Evolutionary conservation across 441 rosid genomes (phyloP).

Genomic region (Gossypium lobatum): DNA sequence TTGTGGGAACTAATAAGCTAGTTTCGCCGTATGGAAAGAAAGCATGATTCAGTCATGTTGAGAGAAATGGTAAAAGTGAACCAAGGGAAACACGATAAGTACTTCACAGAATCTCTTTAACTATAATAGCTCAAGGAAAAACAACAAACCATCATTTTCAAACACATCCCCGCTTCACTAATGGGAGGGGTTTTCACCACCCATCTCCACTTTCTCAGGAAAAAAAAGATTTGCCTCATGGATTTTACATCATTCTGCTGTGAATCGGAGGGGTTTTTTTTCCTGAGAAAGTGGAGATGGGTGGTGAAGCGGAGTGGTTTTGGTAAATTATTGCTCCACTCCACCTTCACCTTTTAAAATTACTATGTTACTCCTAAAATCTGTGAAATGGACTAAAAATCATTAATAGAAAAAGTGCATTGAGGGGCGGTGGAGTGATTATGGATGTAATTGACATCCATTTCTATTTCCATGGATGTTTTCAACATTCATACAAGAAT

Average conservation of each 20-base stretch:
- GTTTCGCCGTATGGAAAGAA: neutral
- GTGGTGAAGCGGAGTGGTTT: neutral
- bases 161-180: neutral
- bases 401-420: neutral
- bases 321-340: neutral
- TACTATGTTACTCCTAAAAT: neutral
- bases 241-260: neutral
- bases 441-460: neutral
- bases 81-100: neutral
- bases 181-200: neutral
- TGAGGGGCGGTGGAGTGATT: neutral
- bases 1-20: neutral
- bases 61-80: conserved; percentile 2
- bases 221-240: neutral
- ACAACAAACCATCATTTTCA: neutral
- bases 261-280: neutral
- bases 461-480: neutral
- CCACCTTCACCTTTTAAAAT: neutral
- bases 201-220: too few species aligned
- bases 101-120: neutral
- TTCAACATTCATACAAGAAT: neutral
- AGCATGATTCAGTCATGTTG: neutral
- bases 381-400: neutral
- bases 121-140: neutral
- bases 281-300: neutral